Base-by-base conservation (phyloP, 345 rosid genomes). In the Melaleuca quinquenervia region DNA sequence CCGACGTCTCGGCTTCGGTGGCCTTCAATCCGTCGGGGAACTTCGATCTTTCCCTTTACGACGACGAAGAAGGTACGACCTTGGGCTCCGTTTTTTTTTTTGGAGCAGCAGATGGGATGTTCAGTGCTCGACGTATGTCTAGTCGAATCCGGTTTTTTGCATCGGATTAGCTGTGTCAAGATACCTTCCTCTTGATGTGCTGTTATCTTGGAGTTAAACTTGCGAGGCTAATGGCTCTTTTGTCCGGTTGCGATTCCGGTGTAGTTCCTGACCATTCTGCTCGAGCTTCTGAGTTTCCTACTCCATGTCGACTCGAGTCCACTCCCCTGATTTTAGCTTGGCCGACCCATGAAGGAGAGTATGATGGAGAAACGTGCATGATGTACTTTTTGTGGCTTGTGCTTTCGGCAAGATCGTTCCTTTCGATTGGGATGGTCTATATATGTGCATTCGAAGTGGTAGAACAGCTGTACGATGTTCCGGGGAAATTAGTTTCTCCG, bases 21-120 rank as follows among this genome's bases (percentile, higher is more conserved):
- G 89, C 98, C 16, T 95, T 95, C 95, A 91, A 96, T 80, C 99
- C 98, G 55, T 93, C 98, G 0, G 95, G 98, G n/a, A 95, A 93
- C 84, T 96, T 92, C 85, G 97, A 96, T 89, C 90, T 96, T 85
- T 91, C 98, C 52, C 85, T 92, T 50, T 90, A 85, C 24, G 95
- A 86, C 3, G 89, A 88, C 49, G 91, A 91, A 36, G 90, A 92
- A 18, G 95, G 97, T 94, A 87, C 84, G 60, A 32, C 50, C 26
- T 6, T 10, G 16, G 22, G 50, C 16, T 36, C 36, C 55, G 24
- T n/a, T 48, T 41, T 84, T 64, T n/a, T 48, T 41, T 84, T 64
- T 50, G n/a, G 50, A 4, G 12, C 36, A 32, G 44, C 54, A 6
- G 22, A 15, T 58, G 64, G 32, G 6, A 36, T 29, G 26, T 20